Base-by-base conservation (phyloP, 2,329 filamentous ascomycete genomes). In the Arachnomyces sp. region DNA sequence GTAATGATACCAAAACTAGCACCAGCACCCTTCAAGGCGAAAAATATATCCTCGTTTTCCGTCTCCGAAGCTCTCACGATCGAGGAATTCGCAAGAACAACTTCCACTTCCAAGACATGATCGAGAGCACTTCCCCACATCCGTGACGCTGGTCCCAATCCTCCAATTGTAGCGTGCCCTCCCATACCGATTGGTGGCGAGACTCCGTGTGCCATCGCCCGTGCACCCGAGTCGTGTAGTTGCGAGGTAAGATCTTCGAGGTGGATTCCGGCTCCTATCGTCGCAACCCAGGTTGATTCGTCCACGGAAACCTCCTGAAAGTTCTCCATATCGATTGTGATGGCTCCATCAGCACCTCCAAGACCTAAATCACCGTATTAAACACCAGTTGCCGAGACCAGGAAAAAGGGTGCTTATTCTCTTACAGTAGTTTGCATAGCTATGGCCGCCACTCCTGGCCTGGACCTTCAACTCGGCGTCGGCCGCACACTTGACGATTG, bases 61-160 rank as follows among this genome's bases (percentile, higher is more conserved):
- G 43, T 54, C 2, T 50, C 29, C 1, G 58, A 59, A 1, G 55
- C 57, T 21, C 48, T 48, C 4, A 65, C 50, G 30, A 60, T 55
- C 31, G 46, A 60, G 3, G 56, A 56, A 41, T 64, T 61, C 2
- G 66, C 66, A 16, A 71, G 57, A 1, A 76, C 67, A 1, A 75
- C 69, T 21, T 70, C 65, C 2, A 72, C 55, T n/a, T 56, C 67
- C 7, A 67, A 50, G 14, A 78, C 62, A 16, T 67, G 66, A 43
- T 78, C 74, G 34, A 76, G 58, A 2, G 72, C 62, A 2, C 71
- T 55, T 13, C 74, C 74, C 66, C 71, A 75, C 21, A 66, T 59
- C 3, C 74, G 63, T 2, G 38, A 72, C 60, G 54, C 72, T 1
- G 53, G 48, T 14, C 63, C 63, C 2, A 60, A 48, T 2, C 63